Evolutionary conservation across 78 protist species (phyloP).

Genomic region (Polysphondylium violaceum): DNA sequence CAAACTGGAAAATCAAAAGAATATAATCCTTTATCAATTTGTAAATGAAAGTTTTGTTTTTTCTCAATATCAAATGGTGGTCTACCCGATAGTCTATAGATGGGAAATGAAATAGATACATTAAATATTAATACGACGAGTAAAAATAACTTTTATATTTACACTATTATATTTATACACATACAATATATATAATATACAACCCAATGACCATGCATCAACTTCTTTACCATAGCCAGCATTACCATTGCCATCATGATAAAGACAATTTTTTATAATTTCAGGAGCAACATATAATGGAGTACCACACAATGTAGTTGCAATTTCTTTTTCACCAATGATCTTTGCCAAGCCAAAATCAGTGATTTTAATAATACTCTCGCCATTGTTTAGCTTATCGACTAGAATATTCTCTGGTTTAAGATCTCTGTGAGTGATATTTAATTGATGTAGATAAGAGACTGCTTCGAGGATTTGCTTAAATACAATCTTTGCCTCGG

Average conservation of each 20-base stretch:
- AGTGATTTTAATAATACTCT: constrained; percentile 19
- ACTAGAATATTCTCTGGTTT: constrained; percentile 63
- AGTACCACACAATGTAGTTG: constrained; percentile 61
- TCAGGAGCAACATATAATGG: constrained; percentile 70
- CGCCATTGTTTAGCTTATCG: background rate
- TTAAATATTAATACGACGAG: too few relatives aligned
- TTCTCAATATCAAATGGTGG: constrained; percentile 50
- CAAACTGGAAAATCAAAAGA: constrained; percentile 16
- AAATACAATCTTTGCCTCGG: constrained; percentile 40
- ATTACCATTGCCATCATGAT: background rate
- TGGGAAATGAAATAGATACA: background rate
- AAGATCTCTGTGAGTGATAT: constrained; percentile 49
- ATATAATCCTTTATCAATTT: constrained; percentile 18
- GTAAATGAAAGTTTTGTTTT: background rate
- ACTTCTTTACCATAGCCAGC: constrained; percentile 67
- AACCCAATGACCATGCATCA: constrained; percentile 65
- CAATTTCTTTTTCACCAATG: constrained; percentile 60
- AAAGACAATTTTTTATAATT: constrained; percentile 36
- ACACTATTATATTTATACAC: background rate
- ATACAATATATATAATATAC: constrained; percentile 54
- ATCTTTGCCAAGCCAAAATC: constrained; percentile 75
- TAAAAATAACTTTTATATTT: too few relatives aligned
- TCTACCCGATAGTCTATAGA: constrained; percentile 29
- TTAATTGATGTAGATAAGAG: constrained; percentile 35
- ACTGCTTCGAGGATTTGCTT: constrained; percentile 42